Percentiles rank a stretch among this genome's conserved stretches.
phyloP scores from a whole-genome alignment of 2,329 filamentous ascomycete genomes.

The Sporothrix phasma region DNA sequence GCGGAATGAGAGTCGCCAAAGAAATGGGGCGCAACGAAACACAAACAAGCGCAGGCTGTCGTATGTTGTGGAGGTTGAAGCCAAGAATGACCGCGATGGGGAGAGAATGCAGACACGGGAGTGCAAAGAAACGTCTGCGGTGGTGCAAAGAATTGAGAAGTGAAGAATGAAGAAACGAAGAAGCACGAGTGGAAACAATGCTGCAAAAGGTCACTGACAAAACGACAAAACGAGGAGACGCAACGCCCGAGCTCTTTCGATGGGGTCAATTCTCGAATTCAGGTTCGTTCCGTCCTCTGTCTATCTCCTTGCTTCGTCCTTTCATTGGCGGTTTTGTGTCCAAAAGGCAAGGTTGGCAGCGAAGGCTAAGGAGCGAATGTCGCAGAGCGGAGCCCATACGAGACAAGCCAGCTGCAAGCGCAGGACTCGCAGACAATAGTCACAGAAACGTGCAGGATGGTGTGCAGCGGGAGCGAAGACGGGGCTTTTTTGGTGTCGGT shows the following conservation, averaged over 20 bases:
- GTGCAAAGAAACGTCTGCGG: background rate
- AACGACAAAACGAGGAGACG: background rate
- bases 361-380: background rate
- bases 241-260: background rate
- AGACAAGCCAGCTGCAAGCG: background rate
- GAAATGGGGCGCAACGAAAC: background rate
- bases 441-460: too few relatives aligned
- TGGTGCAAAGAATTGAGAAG: background rate
- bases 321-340: too few relatives aligned
- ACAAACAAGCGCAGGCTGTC: background rate
- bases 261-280: background rate
- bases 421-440: too few relatives aligned
- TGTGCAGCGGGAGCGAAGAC: background rate
- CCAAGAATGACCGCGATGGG: background rate
- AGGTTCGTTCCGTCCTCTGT: background rate
- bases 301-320: background rate
- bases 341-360: background rate
- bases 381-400: background rate
- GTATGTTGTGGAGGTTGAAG: background rate
- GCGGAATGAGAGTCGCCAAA: background rate
- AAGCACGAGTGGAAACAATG: background rate
- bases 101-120: constrained; percentile 1
- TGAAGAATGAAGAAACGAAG: background rate
- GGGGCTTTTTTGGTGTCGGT: background rate
- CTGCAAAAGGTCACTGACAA: background rate